These are phyloP conservation scores for Colletotrichum sansevieriae DNA, from an alignment of 2,329 filamentous ascomycete species.

Conservation along the genomic window DNA sequence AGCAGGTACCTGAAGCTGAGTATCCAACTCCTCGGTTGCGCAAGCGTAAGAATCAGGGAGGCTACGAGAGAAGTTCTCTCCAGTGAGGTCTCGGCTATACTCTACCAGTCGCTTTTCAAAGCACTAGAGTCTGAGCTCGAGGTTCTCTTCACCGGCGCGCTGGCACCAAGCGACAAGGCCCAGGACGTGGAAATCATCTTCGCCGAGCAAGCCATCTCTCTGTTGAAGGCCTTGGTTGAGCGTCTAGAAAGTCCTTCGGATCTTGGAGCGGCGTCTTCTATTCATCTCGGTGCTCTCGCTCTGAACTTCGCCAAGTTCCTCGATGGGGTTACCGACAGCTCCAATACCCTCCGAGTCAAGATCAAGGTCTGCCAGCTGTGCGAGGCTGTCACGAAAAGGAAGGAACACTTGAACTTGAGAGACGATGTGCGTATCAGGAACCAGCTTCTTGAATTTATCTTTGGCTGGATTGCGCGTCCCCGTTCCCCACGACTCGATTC, in stretches of 20 bases:
- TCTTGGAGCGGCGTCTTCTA: slow-evolving; percentile 70
- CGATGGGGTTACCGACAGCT: slow-evolving; percentile 68
- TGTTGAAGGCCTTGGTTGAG: slow-evolving; percentile 74
- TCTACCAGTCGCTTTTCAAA: slow-evolving; percentile 74
- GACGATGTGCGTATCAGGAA: slow-evolving; percentile 78
- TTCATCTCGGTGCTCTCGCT: slow-evolving; percentile 73
- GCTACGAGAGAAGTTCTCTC: slow-evolving; percentile 76
- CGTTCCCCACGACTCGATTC: slow-evolving; percentile 63
- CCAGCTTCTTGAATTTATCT: slow-evolving; percentile 76
- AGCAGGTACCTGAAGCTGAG: slow-evolving; percentile 72
- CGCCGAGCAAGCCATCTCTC: slow-evolving; percentile 74
- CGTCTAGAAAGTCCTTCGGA: slow-evolving; percentile 74
- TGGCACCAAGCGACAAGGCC: slow-evolving; percentile 63
- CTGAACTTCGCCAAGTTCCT: slow-evolving; percentile 77
- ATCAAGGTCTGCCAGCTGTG: slow-evolving; percentile 78
- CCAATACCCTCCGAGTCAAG: slow-evolving; percentile 72
- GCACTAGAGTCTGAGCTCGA: slow-evolving; percentile 75
- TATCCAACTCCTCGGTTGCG: slow-evolving; percentile 74
- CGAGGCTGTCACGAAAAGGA: slow-evolving; percentile 74
- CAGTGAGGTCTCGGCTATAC: slow-evolving; percentile 71
- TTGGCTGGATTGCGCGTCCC: slow-evolving; percentile 76
- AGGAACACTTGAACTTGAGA: slow-evolving; percentile 76
- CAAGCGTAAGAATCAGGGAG: slow-evolving; percentile 74
- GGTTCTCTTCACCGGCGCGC: slow-evolving; percentile 69
- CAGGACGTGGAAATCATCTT: slow-evolving; percentile 74